Conservation (phyloP, 148 eudicot species). For the Cornus controversa region DNA sequence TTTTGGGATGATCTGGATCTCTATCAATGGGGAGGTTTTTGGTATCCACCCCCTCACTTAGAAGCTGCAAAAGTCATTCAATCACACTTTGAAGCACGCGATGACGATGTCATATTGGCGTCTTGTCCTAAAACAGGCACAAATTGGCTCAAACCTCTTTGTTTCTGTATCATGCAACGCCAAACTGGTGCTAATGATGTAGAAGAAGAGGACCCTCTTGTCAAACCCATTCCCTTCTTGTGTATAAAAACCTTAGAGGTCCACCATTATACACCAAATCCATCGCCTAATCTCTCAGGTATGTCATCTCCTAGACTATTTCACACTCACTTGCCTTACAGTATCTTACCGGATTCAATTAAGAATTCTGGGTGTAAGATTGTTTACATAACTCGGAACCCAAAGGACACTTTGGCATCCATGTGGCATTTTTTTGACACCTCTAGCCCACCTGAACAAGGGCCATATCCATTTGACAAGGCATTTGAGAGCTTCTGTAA, state of each 20-base stretch:
- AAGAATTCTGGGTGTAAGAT: constrained; percentile 15
- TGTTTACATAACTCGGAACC: constrained; percentile 15
- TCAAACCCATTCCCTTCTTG: too few species aligned
- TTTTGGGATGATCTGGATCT: background rate
- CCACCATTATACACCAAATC: background rate
- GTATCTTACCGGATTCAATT: constrained; percentile 3
- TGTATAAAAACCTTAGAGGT: background rate
- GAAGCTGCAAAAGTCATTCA: constrained; percentile 10
- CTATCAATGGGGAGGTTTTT: constrained; percentile 10
- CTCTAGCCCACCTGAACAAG: constrained; percentile 1
- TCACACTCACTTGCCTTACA: constrained; percentile 12
- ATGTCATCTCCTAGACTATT: background rate
- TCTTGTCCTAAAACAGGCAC: constrained; percentile 11
- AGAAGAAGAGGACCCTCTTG: background rate
- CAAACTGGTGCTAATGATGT: background rate
- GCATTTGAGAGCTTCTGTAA: constrained; percentile 19
- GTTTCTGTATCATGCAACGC: too few species aligned
- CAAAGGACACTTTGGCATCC: constrained; percentile 10
- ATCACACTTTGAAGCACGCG: constrained; percentile 7
- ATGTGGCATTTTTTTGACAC: constrained; percentile 16
- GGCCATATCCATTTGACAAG: constrained; percentile 1
- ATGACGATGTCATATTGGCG: constrained; percentile 7
- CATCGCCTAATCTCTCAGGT: background rate
- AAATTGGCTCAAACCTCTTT: background rate
- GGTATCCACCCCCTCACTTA: background rate